Evolutionary conservation across 257 asterid genomes (phyloP), one percentile per base, ranked within the genome.

Genomic region (Jasminum sambac): DNA sequence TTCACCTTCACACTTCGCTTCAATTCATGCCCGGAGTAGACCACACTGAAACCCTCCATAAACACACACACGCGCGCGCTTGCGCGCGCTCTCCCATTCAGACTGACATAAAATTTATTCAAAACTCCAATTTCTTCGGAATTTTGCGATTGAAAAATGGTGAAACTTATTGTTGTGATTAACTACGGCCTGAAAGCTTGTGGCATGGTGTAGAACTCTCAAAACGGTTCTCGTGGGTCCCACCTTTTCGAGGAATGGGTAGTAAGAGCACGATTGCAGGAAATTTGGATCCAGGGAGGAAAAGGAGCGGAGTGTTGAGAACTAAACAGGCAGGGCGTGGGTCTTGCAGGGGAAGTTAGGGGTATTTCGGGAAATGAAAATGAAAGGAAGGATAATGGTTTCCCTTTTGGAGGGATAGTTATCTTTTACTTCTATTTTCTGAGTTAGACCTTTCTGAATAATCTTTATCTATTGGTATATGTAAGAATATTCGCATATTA

Each of bases 271-370:
- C 82, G 65, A n/a, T 73, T 66, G 79, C 79, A 30, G 85, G 73
- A 39, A 87, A 74, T 78, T 82, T 89, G 86, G 94, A 87, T 76
- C 96, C 96, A 70, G 86, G 71, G 71, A 89, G 91, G 76, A 89
- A 82, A 80, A 82, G 94, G 67, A 87, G 91, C 70, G 91, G 94
- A 82, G 94, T 94, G 60, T 78, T 89, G 80, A 85, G 96, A 84
- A 85, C 96, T 46, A 85, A 89, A 82, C 96, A 89, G 72, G 96
- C 96, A 10, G 94, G 96, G 26, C 84, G 96, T 48, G 94, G 87
- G 36, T 89, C 96, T 79, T 89, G 91, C 78, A 72, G 96, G 63
- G 96, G 96, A 79, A 85, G 96, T 87, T 89, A 87, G 94, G 94
- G 70, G 83, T 62, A 19, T 21, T 75, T 40, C 42, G 44, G 59